Base-by-base conservation (phyloP, 2,329 filamentous ascomycete species). In the Dendryphion nanum region DNA sequence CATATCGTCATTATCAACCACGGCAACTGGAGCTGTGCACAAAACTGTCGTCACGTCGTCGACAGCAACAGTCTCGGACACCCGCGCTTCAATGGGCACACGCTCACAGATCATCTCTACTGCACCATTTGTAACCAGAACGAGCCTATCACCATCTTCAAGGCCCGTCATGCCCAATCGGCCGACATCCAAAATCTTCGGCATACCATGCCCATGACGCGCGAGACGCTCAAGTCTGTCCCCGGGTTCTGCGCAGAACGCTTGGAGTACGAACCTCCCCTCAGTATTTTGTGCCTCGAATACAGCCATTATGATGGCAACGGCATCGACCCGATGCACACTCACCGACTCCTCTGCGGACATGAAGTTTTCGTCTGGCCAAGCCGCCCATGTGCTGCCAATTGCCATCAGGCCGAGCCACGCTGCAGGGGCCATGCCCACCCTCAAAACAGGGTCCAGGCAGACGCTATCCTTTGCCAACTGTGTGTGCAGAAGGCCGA, bases 341-440 rank as follows among this genome's bases (percentile, higher is more conserved):
- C 26, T 36, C 28, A 38, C 28, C 33, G 43, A 47, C 23, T 26
- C 10, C n/a, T n/a, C 23, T 26, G 23, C 23, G 23, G 23, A 26
- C 23, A 26, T n/a, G 23, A 26, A 26, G 23, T 26, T n/a, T 26
- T 8, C 10, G 23, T n/a, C 10, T n/a, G 10, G 10, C 23, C 23
- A n/a, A 26, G 10, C 10, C 23, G 23, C 23, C 23, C 23, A 26
- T 26, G 23, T 26, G 23, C 23, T 10, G 23, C 23, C n/a, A 26
- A 26, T n/a, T 26, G 23, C 23, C 10, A n/a, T 8, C 10, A 26
- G 23, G n/a, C 23, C 10, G n/a, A 26, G 10, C 23, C 23, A 26
- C 10, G 10, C 10, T 26, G 23, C 23, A 26, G n/a, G n/a, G n/a
- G 23, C n/a, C 23, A 26, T n/a, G 23, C 10, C 23, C n/a, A 10